Conservation (phyloP, 805 yeast genomes). For the Pichia nakasei region DNA sequence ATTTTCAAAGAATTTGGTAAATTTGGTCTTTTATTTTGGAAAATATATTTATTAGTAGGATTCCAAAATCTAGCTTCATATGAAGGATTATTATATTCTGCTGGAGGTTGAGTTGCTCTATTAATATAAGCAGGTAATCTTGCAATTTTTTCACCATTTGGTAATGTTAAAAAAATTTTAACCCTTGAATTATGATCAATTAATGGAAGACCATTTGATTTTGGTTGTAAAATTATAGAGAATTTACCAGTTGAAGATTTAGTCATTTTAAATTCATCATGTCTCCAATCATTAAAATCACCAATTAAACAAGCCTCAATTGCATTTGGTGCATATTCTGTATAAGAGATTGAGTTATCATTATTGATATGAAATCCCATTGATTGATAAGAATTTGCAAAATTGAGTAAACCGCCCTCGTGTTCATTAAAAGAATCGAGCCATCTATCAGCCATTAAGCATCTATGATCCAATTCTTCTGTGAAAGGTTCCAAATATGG, state of each 20-base stretch:
- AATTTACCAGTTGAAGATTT: constrained; percentile 69
- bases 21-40: constrained; percentile 58
- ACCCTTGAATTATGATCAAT: constrained; percentile 78
- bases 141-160: constrained; percentile 63
- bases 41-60: constrained; percentile 48
- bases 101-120: constrained; percentile 70
- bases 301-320: constrained; percentile 70
- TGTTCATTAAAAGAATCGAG: constrained; percentile 39
- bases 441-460: constrained; percentile 60
- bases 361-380: constrained; percentile 69
- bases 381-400: constrained; percentile 66
- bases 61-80: constrained; percentile 95
- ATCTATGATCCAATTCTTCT: constrained; percentile 59
- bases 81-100: constrained; percentile 35
- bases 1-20: constrained; percentile 53
- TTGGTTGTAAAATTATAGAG: constrained; percentile 48
- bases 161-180: constrained; percentile 56
- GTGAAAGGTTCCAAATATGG: constrained; percentile 82
- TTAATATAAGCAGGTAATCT: constrained; percentile 85
- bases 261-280: constrained; percentile 42
- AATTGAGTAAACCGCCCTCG: constrained; percentile 58
- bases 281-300: constrained; percentile 83
- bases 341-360: constrained; percentile 49
- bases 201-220: constrained; percentile 41
- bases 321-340: constrained; percentile 93